Base-by-base conservation (phyloP, 78 protist genomes). In the Mastigamoeba balamuthi region DNA sequence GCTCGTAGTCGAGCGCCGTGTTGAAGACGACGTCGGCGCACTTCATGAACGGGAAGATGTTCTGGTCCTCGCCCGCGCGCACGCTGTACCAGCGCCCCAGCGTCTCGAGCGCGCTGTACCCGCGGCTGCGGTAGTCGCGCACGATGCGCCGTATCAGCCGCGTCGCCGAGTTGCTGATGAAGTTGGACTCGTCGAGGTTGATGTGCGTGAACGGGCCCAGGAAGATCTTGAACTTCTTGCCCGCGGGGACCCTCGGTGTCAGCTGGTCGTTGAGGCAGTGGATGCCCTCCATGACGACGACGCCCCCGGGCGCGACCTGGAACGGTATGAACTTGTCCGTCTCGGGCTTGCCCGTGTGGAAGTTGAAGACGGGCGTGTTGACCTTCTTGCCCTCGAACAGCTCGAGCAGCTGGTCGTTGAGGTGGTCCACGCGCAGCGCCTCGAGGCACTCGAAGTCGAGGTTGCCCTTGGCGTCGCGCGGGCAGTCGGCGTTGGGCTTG, bases 251-350 rank as follows among this genome's bases (percentile, higher is more conserved):
- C 73, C 1, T 27, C 28, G 2, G 1, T 5, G 88, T 77, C 23
- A 84, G n/a, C 37, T 41, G 4, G 48, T 1, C 63, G 43, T 84
- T 84, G 38, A 84, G 58, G 25, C 80, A 76, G 41, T 84, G 88
- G 67, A 84, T 69, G 48, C 88, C 88, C 48, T 84, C 88, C 9
- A 77, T 63, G 42, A 84, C 28, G 2, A 84, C 4, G 69, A 84
- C 37, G n/a, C 69, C 75, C n/a, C 53, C 23, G 25, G 43, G 67
- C 23, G 43, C 40, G 4, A 77, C 9, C 27, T 33, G 27, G 8
- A 77, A 0, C 30, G 58, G 58, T 25, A 48, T 48, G n/a, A n/a
- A n/a, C 33, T 17, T 48, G 17, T 17, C 58, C 17, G 58, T 17
- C 58, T 48, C 17, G 33, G 58, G 58, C 17, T 48, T 48, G 58